Evolutionary conservation across 2,329 filamentous ascomycete genomes (phyloP).

Genomic region (Uncinocarpus reesii): DNA sequence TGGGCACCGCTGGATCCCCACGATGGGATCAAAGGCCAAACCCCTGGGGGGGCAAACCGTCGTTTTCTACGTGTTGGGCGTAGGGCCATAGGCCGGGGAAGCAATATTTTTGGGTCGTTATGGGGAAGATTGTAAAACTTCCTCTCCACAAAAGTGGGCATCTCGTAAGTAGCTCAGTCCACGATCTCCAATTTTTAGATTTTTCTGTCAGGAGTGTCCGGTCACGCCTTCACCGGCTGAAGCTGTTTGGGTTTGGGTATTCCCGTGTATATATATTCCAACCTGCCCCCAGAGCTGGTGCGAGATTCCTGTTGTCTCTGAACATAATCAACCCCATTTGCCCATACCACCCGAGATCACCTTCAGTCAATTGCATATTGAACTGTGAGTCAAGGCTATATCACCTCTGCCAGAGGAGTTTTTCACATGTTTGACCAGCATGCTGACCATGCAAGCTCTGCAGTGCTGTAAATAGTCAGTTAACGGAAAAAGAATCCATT

Average conservation of each 20-base stretch:
- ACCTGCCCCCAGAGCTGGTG: neutral
- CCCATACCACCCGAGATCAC: neutral
- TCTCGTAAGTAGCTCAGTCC: slow-evolving; percentile 10
- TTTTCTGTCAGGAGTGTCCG: slow-evolving; percentile 9
- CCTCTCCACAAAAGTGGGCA: slow-evolving; percentile 10
- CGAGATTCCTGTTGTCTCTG: neutral
- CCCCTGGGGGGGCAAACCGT: slow-evolving; percentile 2
- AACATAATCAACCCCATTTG: neutral
- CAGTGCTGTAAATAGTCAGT: neutral
- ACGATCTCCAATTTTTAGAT: slow-evolving; percentile 12
- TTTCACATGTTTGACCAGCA: neutral
- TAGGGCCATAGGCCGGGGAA: slow-evolving; percentile 8
- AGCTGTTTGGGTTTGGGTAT: neutral
- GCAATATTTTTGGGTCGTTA: slow-evolving; percentile 7
- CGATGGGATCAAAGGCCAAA: neutral
- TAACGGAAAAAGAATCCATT: neutral
- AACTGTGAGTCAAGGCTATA: slow-evolving; percentile 6
- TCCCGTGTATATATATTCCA: slow-evolving; percentile 4
- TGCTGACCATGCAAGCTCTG: slow-evolving; percentile 3
- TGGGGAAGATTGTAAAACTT: neutral
- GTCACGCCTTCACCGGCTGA: slow-evolving; percentile 7
- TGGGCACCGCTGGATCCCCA: neutral
- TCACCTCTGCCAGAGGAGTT: neutral
- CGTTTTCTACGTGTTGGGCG: slow-evolving; percentile 4
- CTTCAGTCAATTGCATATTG: neutral